Conservation (phyloP, 768 basidiomycete species). For the Tulasnella sp. region DNA sequence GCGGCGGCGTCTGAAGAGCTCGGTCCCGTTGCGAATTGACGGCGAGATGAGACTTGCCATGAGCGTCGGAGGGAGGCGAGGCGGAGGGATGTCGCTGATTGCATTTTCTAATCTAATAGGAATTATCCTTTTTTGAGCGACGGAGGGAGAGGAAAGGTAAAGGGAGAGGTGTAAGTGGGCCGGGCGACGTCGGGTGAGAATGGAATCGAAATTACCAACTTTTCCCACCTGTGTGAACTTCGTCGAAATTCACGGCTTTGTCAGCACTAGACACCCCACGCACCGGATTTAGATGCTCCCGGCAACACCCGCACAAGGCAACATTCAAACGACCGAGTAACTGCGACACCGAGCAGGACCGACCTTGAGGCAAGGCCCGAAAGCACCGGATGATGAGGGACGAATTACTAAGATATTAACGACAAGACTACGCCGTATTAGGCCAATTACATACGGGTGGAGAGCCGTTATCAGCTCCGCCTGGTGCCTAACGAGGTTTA, state of each 20-base stretch:
- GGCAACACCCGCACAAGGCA: background rate
- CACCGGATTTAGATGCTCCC: background rate
- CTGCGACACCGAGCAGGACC: too few species aligned
- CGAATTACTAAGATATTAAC: too few species aligned
- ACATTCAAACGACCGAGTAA: background rate
- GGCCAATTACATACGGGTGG: background rate
- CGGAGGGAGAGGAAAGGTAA: background rate
- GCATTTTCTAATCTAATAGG: background rate
- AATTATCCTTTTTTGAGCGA: background rate
- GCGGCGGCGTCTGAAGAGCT: slow-evolving; percentile 47
- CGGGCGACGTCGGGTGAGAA: slow-evolving; percentile 3
- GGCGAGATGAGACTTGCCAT: background rate
- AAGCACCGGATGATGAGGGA: too few species aligned
- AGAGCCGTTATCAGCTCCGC: slow-evolving; percentile 1
- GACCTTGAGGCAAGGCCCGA: too few species aligned
- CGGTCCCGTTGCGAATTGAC: slow-evolving; percentile 19
- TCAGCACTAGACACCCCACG: background rate
- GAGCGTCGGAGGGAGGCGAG: background rate
- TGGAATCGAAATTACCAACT: slow-evolving; percentile 5
- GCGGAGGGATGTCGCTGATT: background rate
- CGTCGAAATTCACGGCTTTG: background rate
- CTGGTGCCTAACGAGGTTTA: background rate
- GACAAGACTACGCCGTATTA: too few species aligned
- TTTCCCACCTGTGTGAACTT: background rate
- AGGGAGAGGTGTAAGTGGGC: background rate